phyloP scores from a whole-genome alignment of 768 basidiomycete genomes.

The Podaxis carcinomalis region DNA sequence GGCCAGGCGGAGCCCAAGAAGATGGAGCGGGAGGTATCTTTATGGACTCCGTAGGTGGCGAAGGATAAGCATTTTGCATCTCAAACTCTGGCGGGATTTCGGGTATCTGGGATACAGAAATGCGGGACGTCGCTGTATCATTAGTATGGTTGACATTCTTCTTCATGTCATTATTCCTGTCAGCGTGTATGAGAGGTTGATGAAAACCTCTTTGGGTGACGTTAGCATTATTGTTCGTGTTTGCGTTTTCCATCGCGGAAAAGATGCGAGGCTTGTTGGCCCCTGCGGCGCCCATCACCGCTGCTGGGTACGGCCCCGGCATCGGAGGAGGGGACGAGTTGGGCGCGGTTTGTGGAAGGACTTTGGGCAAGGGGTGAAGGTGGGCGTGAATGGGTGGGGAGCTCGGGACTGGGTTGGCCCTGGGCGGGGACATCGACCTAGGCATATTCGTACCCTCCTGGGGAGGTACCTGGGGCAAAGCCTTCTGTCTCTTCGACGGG shows the following conservation, averaged over 20 bases:
- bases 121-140: neutral
- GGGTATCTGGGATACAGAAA: neutral
- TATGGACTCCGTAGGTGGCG: constrained; percentile 8
- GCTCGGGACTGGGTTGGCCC: neutral
- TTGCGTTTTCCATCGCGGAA: constrained; percentile 40
- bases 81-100: neutral
- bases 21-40: neutral
- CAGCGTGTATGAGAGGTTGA: constrained; percentile 3
- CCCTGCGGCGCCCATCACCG: constrained; percentile 15
- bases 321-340: constrained; percentile 10
- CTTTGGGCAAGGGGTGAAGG: neutral
- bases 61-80: constrained; percentile 7
- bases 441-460: neutral
- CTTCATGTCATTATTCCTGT: neutral
- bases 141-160: neutral
- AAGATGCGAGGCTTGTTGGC: constrained; percentile 62
- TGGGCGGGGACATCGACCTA: constrained; percentile 1
- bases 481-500: constrained; percentile 1
- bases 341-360: neutral
- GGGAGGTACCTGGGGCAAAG: constrained; percentile 2
- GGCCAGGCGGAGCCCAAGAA: neutral
- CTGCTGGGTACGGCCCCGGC: constrained; percentile 20
- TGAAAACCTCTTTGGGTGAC: neutral
- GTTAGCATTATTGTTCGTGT: neutral
- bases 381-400: neutral